A percentile compares a stretch with the other conserved stretches of the same genome.
Conservation (phyloP, 768 basidiomycete species). For the Leccinellum rugosiceps region DNA sequence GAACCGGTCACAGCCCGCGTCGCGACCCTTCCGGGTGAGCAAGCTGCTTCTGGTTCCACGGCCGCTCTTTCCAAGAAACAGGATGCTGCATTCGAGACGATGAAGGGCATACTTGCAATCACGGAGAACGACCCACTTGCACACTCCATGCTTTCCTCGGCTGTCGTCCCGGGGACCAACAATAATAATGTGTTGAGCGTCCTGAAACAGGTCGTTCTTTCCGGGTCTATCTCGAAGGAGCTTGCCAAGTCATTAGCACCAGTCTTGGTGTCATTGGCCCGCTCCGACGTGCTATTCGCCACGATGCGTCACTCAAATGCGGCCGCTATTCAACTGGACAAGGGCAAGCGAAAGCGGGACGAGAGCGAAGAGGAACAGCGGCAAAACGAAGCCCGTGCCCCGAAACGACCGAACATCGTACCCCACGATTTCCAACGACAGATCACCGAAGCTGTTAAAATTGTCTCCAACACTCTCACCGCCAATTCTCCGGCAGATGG, state of each 20-base stretch:
- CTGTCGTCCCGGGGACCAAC: constrained; percentile 45
- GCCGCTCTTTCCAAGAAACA: constrained; percentile 39
- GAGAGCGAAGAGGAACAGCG: constrained; percentile 36
- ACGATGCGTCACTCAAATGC: constrained; percentile 62
- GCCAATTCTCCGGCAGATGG: constrained; percentile 35
- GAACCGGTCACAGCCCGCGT: constrained; percentile 3
- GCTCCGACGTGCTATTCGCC: constrained; percentile 64
- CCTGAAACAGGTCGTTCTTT: constrained; percentile 46
- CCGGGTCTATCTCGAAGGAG: constrained; percentile 49
- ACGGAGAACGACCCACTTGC: constrained; percentile 57
- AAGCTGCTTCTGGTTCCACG: constrained; percentile 11
- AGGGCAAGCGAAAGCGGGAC: constrained; percentile 75
- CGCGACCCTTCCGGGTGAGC: constrained; percentile 2
- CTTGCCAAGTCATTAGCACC: constrained; percentile 58
- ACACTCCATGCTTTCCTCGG: constrained; percentile 48
- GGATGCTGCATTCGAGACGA: constrained; percentile 60
- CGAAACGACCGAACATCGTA: constrained; percentile 46
- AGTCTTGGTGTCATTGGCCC: constrained; percentile 59
- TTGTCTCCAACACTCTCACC: constrained; percentile 50
- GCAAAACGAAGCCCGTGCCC: constrained; percentile 26
- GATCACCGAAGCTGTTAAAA: constrained; percentile 57
- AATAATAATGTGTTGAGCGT: constrained; percentile 51
- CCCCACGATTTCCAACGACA: constrained; percentile 51
- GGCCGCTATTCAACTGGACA: constrained; percentile 58
- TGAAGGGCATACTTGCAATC: constrained; percentile 58